Base-by-base conservation (phyloP, 352 stramenopile species). In the Pythium rishiriense region DNA sequence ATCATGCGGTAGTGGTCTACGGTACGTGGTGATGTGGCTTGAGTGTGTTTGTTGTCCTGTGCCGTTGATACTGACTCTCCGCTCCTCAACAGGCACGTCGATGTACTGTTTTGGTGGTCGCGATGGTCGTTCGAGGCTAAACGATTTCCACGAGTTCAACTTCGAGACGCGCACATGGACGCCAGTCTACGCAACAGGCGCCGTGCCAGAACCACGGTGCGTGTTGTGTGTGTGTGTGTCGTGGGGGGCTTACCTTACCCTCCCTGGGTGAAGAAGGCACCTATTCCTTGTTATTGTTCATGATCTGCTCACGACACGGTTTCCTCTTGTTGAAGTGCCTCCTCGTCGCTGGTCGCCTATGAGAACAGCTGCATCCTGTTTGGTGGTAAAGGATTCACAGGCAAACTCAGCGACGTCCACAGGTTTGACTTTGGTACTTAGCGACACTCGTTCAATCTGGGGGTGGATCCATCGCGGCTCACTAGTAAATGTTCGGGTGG, bases 71-170 rank as follows among this genome's bases (percentile, higher is more conserved):
- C n/a, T 22, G 33, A 7, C 8, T 14, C 33, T 14, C 33, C 33
- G 33, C 14, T 39, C 8, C 19, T 7, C 7, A 42, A 12, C 42
- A 93, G 86, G 88, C 54, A 87, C 86, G 35, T 93, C 83, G 6
- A 86, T 95, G 78, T 96, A 81, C 35, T 89, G 94, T 47, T 98
- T 98, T 71, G 93, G 93, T 33, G 93, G 96, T 43, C 99, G 98
- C 67, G 96, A 98, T 63, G 94, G 94, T 21, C 93, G 83, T 65
- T 97, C 97, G 64, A 83, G 92, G n/a, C n/a, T n/a, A 62, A 97
- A 92, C 54, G 97, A 99, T 71, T 98, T 99, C 66, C 94, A 98
- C 64, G 90, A 98, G 76, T 99, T 97, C 73, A 94, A 98, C 64
- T 95, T 95, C 54, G 78, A 88, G 61, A 88, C 76, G 25, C 84